Percentiles rank a stretch among this genome's conserved stretches.
Conservation (phyloP, 768 basidiomycete genomes). For the Termitomyces sp. region DNA sequence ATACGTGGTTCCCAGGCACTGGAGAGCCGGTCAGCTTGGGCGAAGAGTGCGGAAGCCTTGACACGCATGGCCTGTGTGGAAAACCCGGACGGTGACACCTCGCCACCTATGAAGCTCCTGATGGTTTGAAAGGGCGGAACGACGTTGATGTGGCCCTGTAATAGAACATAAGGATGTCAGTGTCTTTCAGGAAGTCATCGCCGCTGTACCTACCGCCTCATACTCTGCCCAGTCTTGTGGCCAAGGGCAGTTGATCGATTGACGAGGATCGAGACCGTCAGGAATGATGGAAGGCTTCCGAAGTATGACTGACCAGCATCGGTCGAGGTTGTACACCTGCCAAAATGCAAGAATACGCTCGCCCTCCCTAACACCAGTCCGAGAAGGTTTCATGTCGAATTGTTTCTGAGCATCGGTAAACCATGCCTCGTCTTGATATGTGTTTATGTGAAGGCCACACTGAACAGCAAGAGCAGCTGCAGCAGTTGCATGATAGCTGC, state of each 20-base stretch:
- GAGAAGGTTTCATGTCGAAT: constrained; percentile 51
- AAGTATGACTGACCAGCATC: constrained; percentile 74
- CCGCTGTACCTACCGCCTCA: constrained; percentile 47
- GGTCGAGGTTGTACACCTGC: constrained; percentile 78
- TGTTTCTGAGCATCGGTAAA: constrained; percentile 25
- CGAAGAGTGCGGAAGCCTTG: constrained; percentile 73
- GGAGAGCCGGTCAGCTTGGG: constrained; percentile 58
- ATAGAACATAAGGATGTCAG: constrained; percentile 1
- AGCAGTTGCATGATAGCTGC: constrained; percentile 69
- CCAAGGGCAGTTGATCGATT: constrained; percentile 70
- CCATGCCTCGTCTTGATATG: constrained; percentile 28
- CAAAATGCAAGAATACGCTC: constrained; percentile 76
- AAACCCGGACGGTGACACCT: constrained; percentile 50
- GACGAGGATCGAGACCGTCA: constrained; percentile 51
- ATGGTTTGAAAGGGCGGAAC: constrained; percentile 52
- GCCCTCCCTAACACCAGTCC: constrained; percentile 55
- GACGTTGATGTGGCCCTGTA: constrained; percentile 53
- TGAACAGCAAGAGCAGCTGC: constrained; percentile 72
- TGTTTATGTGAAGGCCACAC: constrained; percentile 55
- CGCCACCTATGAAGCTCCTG: constrained; percentile 56
- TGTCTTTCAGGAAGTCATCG: neutral
- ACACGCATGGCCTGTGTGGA: constrained; percentile 60
- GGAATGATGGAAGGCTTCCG: constrained; percentile 62
- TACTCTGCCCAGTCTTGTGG: constrained; percentile 71
- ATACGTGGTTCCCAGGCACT: constrained; percentile 57